These are phyloP conservation scores for Biancaea sappan DNA, from an alignment of 306 rosid species.

Conservation along the genomic window DNA sequence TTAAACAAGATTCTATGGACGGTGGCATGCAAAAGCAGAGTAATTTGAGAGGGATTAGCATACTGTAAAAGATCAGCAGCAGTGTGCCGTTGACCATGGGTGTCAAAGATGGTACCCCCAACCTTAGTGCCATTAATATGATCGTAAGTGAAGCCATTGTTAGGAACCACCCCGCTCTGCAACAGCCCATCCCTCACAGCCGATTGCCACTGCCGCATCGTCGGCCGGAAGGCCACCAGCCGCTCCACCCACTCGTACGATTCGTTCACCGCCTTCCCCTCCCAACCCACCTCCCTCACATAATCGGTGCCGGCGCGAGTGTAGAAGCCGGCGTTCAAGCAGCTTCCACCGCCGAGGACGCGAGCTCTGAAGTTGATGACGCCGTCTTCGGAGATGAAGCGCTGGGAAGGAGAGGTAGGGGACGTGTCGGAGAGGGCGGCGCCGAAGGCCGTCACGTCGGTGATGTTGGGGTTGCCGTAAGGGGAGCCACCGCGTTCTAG, in stretches of 20 bases:
- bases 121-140: conserved; percentile 75
- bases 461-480: conserved; percentile 70
- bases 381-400: conserved; percentile 80
- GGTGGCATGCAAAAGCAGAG: conserved; percentile 57
- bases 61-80: conserved; percentile 70
- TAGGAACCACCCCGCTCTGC: conserved; percentile 56
- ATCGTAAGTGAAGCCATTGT: conserved; percentile 81
- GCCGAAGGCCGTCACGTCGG: conserved; percentile 60
- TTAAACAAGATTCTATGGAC: conserved; percentile 58
- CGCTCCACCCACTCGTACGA: conserved; percentile 79
- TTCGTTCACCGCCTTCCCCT: conserved; percentile 58
- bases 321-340: conserved; percentile 82
- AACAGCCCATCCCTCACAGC: conserved; percentile 63
- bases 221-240: conserved; percentile 64
- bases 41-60: conserved; percentile 60
- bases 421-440: conserved; percentile 62
- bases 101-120: conserved; percentile 82
- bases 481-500: conserved; percentile 85
- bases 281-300: conserved; percentile 68
- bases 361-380: conserved; percentile 78
- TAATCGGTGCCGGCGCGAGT: conserved; percentile 59
- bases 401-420: conserved; percentile 73
- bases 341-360: conserved; percentile 75
- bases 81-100: conserved; percentile 55
- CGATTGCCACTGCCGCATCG: conserved; percentile 58